phyloP scores from a whole-genome alignment of 2,329 filamentous ascomycete genomes.

The Fusarium verticillioides region DNA sequence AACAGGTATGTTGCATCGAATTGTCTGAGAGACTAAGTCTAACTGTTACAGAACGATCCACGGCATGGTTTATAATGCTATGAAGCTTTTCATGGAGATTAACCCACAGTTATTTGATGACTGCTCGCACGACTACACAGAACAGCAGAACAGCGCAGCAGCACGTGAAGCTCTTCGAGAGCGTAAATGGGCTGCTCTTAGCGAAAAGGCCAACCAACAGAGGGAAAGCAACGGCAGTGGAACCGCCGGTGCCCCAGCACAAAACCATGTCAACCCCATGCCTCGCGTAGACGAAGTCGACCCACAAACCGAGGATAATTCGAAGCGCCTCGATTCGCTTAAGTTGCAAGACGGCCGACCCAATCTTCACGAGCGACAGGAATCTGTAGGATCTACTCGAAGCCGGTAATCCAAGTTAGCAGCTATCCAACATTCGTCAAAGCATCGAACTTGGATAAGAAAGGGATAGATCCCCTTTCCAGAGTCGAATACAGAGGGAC shows the following conservation, averaged over 20 bases:
- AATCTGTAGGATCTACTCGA: slow-evolving; percentile 65
- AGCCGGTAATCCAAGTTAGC: slow-evolving; percentile 57
- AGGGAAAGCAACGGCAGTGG: slow-evolving; percentile 56
- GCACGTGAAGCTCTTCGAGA: slow-evolving; percentile 83
- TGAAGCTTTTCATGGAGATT: slow-evolving; percentile 99
- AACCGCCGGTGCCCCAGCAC: slow-evolving; percentile 44
- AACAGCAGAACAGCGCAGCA: slow-evolving; percentile 93
- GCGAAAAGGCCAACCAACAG: slow-evolving; percentile 80
- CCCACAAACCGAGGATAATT: slow-evolving; percentile 81
- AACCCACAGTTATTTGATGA: slow-evolving; percentile 98
- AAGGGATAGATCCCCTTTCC: slow-evolving; percentile 4
- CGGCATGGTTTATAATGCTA: slow-evolving; percentile 99
- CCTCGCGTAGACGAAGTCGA: slow-evolving; percentile 79
- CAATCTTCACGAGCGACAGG: slow-evolving; percentile 68
- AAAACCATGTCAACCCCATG: slow-evolving; percentile 55
- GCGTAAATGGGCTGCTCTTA: slow-evolving; percentile 88
- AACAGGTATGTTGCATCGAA: slow-evolving; percentile 75
- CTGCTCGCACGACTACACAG: slow-evolving; percentile 97
- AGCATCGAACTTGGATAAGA: slow-evolving; percentile 27
- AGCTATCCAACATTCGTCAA: slow-evolving; percentile 10
- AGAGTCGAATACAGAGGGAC: slow-evolving; percentile 12
- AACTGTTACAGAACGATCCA: slow-evolving; percentile 82
- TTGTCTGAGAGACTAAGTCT: background rate
- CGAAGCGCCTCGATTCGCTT: slow-evolving; percentile 87
- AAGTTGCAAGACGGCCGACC: slow-evolving; percentile 84